Evolutionary conservation across 345 rosid species (phyloP), one percentile per base, ranked within the genome.

Genomic region (Gossypium longicalyx): DNA sequence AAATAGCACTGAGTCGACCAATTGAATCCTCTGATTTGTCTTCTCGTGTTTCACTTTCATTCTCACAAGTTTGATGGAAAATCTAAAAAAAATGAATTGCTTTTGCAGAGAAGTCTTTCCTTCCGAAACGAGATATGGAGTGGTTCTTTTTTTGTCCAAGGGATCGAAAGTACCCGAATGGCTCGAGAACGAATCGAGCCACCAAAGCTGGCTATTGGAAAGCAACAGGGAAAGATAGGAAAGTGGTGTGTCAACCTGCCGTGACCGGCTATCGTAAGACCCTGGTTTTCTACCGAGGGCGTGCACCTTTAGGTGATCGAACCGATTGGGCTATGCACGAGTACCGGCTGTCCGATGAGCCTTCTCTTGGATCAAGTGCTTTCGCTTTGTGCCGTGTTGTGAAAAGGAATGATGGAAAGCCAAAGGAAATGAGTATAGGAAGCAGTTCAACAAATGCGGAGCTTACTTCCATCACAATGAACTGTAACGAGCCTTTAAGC

Each of bases 81-180:
- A 27, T 61, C 34, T 27, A 15, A 61, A 61, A 61, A 64, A 16
- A 23, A 17, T 71, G 8, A 79, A 3, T 38, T 17, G 61, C 54
- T 41, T 10, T 71, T 84, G 79, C 87, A 92, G 94, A 89, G 73
- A 94, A 87, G 66, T 90, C 97, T 0, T 89, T 90, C 80, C 93
- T 94, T 73, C 92, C 94, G 0, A 83, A 75, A 12, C 82, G 94
- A 77, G 97, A 94, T 77, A 75, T 85, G 94, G 97, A 92, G 51
- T 92, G 97, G 97, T 94, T 92, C 88, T 94, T 94, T 81, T 92
- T 90, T 85, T 90, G 92, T 77, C 92, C 90, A 4, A 77, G 97
- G 60, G 97, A 94, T 70, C 82, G 92, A 68, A 92, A 94, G 80
- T 89, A 94, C 70, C 94, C 93, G 1, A 94, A 92, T 74, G 97